Evolutionary conservation across 805 yeast species (phyloP), one percentile per base, ranked within the genome.

Genomic region (Saccharomycopsis fodiens): DNA sequence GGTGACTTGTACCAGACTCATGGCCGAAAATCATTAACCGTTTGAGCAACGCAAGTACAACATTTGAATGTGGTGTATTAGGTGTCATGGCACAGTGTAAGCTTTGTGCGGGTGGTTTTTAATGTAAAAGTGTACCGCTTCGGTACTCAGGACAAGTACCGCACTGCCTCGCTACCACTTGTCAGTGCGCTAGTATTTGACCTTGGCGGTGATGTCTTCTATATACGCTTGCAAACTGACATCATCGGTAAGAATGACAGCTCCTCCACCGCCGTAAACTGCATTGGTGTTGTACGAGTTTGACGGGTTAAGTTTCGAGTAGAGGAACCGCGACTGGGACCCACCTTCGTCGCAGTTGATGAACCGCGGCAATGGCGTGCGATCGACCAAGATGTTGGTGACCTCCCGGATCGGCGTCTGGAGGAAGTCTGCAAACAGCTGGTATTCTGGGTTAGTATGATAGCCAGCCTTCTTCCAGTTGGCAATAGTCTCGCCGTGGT

Each of bases 291-390:
- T 79, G 61, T 84, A 83, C 34, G 89, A 82, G 53, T 85, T 87
- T 39, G 96, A 83, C 35, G 98, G 98, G 64, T 94, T 93, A 64
- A 93, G 78, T 67, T 88, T 93, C 23, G 97, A 86, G 65, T 87
- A 79, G 65, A 93, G 73, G 73, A 93, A 93, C 67, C 99, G 81
- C 2, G 97, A 97, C 68, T 93, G 99, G 13, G 97, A 89, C 46
- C 96, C 97, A 57, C 98, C 97, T 57, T 91, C 97, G 62, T 91
- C 97, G 49, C 96, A 87, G 57, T 91, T 96, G 56, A 93, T 89
- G 60, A 91, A 93, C 66, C 98, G 78, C 40, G 99, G 99, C 59
- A 93, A 73, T 57, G 99, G 99, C 79, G 87, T 91, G 61, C 99
- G 77, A 61, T 93, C 97, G 32, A 84, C 78, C 57, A 93, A 77